Conservation (phyloP, 2,329 filamentous ascomycete species). For the Aureobasidium sp. region DNA sequence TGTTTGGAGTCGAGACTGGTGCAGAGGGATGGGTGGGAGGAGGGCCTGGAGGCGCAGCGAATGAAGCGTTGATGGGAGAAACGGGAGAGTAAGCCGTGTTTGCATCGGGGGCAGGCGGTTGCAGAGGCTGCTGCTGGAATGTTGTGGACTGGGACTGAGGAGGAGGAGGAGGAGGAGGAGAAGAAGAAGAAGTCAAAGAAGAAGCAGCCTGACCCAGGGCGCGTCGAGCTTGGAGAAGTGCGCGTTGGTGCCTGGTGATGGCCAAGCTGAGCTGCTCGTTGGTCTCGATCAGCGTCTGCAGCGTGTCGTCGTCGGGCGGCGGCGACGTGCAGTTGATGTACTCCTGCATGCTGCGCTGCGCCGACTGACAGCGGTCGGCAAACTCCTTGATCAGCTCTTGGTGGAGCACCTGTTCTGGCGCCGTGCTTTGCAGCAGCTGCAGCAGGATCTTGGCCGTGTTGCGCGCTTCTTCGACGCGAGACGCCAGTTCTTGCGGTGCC, state of each 20-base stretch:
- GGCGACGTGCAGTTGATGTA: slow-evolving; percentile 80
- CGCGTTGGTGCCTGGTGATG: slow-evolving; percentile 76
- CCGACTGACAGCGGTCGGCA: slow-evolving; percentile 73
- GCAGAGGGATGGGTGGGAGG: neutral
- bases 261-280: slow-evolving; percentile 85
- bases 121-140: neutral
- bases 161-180: neutral
- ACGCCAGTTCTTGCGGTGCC: slow-evolving; percentile 66
- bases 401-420: slow-evolving; percentile 63
- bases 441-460: slow-evolving; percentile 88
- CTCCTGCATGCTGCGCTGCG: slow-evolving; percentile 71
- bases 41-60: slow-evolving; percentile 10
- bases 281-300: slow-evolving; percentile 87
- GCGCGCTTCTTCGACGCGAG: slow-evolving; percentile 79
- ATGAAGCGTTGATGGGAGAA: slow-evolving; percentile 6
- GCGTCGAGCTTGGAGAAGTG: slow-evolving; percentile 56
- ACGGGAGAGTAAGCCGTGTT: neutral
- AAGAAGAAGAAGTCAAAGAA: slow-evolving; percentile 17
- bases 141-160: neutral
- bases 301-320: slow-evolving; percentile 82
- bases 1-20: neutral
- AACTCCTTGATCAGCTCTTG: slow-evolving; percentile 95
- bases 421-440: slow-evolving; percentile 82
- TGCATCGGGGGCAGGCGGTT: neutral
- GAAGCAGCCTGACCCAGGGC: slow-evolving; percentile 27